Conservation (phyloP, 345 rosid genomes). For the Arabis alpina region DNA sequence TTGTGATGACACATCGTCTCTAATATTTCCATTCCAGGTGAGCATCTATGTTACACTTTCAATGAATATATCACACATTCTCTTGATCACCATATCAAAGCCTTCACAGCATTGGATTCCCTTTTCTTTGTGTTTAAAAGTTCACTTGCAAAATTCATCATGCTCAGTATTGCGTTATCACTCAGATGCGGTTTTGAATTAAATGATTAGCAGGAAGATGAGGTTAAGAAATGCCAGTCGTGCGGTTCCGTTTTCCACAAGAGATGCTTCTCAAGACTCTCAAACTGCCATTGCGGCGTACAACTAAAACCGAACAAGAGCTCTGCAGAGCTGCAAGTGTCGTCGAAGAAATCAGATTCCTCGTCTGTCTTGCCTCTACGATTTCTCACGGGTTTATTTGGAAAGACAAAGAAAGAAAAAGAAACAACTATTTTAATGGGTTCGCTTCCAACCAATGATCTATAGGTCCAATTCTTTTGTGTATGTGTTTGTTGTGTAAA, state of each 20-base stretch:
- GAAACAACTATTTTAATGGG: conserved; percentile 74
- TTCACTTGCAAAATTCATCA: neutral
- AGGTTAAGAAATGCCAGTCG: conserved; percentile 60
- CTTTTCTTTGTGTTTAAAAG: neutral
- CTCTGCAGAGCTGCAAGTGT: conserved; percentile 42
- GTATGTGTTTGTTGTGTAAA: conserved; percentile 19
- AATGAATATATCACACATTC: conserved; percentile 5
- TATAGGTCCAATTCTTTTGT: conserved; percentile 43
- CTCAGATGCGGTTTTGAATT: conserved; percentile 1
- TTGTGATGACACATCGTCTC: conserved; percentile 87
- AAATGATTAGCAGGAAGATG: conserved; percentile 69
- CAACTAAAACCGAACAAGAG: conserved; percentile 44
- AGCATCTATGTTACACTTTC: conserved; percentile 11
- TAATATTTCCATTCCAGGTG: conserved; percentile 97
- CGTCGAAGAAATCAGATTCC: conserved; percentile 56
- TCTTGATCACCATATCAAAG: conserved; percentile 18
- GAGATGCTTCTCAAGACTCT: conserved; percentile 69
- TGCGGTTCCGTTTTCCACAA: conserved; percentile 74
- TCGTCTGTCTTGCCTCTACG: conserved; percentile 48
- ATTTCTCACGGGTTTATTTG: conserved; percentile 63
- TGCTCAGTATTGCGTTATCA: neutral
- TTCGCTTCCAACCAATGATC: conserved; percentile 69
- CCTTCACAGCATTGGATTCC: neutral
- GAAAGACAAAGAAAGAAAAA: conserved; percentile 56
- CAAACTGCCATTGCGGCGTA: conserved; percentile 70